Conservation (phyloP, 2,329 filamentous ascomycete species). For the Diaporthe sp. region DNA sequence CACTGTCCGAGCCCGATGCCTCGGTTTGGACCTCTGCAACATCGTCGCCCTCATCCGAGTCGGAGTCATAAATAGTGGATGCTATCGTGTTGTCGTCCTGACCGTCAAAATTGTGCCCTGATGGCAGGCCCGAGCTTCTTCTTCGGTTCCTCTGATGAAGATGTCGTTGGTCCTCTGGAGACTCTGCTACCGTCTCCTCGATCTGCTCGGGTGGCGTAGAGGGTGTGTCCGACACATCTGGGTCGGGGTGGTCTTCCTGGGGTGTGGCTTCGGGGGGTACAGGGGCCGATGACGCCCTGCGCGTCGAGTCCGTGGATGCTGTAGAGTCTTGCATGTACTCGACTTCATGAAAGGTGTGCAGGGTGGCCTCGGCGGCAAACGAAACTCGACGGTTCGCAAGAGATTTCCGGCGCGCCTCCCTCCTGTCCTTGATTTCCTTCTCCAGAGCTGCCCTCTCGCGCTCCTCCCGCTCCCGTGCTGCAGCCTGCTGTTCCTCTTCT, state of each 20-base stretch:
- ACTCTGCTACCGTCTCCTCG: conserved; percentile 69
- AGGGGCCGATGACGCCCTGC: conserved; percentile 76
- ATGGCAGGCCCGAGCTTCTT: conserved; percentile 76
- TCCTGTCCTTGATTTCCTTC: conserved; percentile 76
- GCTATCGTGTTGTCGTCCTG: conserved; percentile 72
- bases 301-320: conserved; percentile 78
- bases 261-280: conserved; percentile 47
- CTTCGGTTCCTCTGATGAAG: conserved; percentile 73
- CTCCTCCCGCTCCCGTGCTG: conserved; percentile 78
- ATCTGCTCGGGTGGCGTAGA: conserved; percentile 74
- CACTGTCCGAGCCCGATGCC: conserved; percentile 60
- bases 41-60: conserved; percentile 70
- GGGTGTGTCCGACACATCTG: conserved; percentile 68
- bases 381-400: conserved; percentile 94
- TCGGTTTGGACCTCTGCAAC: conserved; percentile 69
- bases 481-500: conserved; percentile 79
- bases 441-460: conserved; percentile 71
- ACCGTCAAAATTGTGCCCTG: conserved; percentile 71
- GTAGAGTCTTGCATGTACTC: conserved; percentile 92
- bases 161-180: conserved; percentile 76
- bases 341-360: conserved; percentile 97
- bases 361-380: conserved; percentile 95
- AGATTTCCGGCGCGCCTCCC: conserved; percentile 92
- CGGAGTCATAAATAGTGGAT: conserved; percentile 83
- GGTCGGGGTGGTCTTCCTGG: conserved; percentile 52